Evolutionary conservation across 2,329 filamentous ascomycete species (phyloP), one percentile per base, ranked within the genome.

Genomic region (Bipolaris sorokiniana): DNA sequence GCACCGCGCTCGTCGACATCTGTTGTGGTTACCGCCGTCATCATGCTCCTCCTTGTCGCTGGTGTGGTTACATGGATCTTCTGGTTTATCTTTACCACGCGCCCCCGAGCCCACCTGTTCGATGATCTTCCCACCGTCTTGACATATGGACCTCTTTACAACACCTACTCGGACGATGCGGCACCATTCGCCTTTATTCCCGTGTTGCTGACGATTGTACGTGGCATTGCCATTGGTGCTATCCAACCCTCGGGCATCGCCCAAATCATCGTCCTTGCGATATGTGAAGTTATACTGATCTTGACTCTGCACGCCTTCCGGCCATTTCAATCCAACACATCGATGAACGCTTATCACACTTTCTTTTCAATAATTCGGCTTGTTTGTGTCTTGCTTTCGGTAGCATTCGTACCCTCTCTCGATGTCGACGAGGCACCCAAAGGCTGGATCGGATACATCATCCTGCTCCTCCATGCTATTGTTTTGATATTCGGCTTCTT

Each of bases 291-390:
- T 61, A 89, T 97, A 33, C 87, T 93, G 57, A 87, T 97, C 34
- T 82, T 98, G 42, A 94, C 93, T 0, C 80, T 98, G 4, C 88
- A 95, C 67, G 91, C 92, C 7, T 96, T 98, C 79, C 88, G 90
- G 15, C 95, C 95, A 0, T 99, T 96, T 70, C 89, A 94, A 59
- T 88, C 88, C 1, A 88, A 93, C 20, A 98, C 95, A 0, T 97
- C 94, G 26, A 99, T 99, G 95, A 98, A 98, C 72, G 87, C 91
- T 9, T 97, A 97, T 66, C 93, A 98, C 69, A 91, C 90, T 1
- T 86, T 92, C 61, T 97, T 97, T 76, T 86, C 92, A 0, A 79
- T 84, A 2, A 81, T 96, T 13, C 88, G 95, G 33, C 88, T 97
- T 31, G 78, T 91, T 46, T 89, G 89, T 0, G 73, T 79, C 15